Conservation (phyloP, 2,329 filamentous ascomycete genomes). For the Diaporthe humulicola region DNA sequence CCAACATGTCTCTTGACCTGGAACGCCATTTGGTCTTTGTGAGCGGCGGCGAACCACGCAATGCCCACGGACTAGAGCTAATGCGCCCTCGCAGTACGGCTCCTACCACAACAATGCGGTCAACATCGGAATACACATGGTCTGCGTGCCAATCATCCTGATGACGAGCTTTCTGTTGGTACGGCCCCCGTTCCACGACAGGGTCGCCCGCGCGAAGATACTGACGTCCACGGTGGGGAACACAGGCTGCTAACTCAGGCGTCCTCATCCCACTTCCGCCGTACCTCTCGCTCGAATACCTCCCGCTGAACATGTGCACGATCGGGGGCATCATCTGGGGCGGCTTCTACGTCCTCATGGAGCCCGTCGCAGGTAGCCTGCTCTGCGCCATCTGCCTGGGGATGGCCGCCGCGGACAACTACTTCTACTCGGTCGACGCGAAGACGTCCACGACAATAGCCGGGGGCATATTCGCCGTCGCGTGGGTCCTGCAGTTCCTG, state of each 20-base stretch:
- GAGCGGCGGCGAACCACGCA: constrained; percentile 52
- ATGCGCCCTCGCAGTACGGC: constrained; percentile 74
- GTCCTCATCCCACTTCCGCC: constrained; percentile 74
- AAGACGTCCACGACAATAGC: constrained; percentile 68
- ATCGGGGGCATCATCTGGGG: constrained; percentile 77
- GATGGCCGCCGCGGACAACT: constrained; percentile 81
- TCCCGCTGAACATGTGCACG: constrained; percentile 75
- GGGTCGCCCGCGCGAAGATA: background rate
- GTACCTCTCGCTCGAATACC: constrained; percentile 76
- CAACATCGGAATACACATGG: constrained; percentile 84
- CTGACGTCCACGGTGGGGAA: constrained; percentile 7
- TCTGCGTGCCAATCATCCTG: constrained; percentile 82
- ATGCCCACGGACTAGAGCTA: background rate
- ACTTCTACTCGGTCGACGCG: constrained; percentile 73
- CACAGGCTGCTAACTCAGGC: constrained; percentile 73
- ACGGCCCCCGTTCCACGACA: constrained; percentile 50
- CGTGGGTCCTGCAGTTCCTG: constrained; percentile 91
- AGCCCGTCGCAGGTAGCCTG: constrained; percentile 89
- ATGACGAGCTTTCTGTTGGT: constrained; percentile 80
- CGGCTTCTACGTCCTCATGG: constrained; percentile 88
- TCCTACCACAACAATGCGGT: constrained; percentile 84
- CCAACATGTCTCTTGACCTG: constrained; percentile 77
- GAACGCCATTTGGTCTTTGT: constrained; percentile 88
- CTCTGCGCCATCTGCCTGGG: constrained; percentile 82
- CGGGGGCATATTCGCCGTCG: constrained; percentile 76